Percentiles rank a stretch among this genome's conserved stretches.
These are phyloP conservation scores for Fusarium annulatum DNA, from an alignment of 2,329 filamentous ascomycete genomes.

Conservation along the genomic window DNA sequence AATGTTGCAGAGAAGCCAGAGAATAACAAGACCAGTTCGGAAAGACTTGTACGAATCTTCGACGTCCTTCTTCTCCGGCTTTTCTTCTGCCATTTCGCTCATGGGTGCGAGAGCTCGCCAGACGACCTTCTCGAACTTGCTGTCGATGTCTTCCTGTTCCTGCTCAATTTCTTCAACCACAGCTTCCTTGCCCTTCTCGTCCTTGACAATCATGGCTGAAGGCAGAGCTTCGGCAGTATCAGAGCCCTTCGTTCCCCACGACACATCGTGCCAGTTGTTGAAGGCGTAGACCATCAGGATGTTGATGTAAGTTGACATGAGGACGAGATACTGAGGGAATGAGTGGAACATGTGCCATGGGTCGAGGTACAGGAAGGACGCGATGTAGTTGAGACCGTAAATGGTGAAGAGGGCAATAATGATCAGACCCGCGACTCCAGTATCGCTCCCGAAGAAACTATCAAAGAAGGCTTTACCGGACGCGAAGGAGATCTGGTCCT, in stretches of 20 bases:
- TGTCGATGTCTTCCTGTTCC: constrained; percentile 42
- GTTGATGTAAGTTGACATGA: constrained; percentile 45
- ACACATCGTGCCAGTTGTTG: constrained; percentile 44
- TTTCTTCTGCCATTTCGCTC: constrained; percentile 32
- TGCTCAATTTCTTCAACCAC: constrained; percentile 41
- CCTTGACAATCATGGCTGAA: constrained; percentile 37
- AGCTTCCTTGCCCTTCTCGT: constrained; percentile 34
- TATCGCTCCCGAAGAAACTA: constrained; percentile 38
- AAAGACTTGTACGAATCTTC: constrained; percentile 43
- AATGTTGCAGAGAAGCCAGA: constrained; percentile 42
- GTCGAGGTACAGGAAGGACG: constrained; percentile 42
- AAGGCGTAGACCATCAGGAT: constrained; percentile 44
- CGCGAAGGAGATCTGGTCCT: constrained; percentile 37
- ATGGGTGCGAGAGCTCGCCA: constrained; percentile 41
- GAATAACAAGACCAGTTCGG: constrained; percentile 40
- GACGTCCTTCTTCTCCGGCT: constrained; percentile 38
- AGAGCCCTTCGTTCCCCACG: constrained; percentile 42
- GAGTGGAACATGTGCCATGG: constrained; percentile 45
- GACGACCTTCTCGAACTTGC: constrained; percentile 42
- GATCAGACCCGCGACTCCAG: constrained; percentile 40
- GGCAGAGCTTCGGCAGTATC: constrained; percentile 36
- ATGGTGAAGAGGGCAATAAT: constrained; percentile 40
- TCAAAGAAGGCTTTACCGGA: constrained; percentile 35
- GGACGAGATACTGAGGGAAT: constrained; percentile 41
- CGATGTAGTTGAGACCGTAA: constrained; percentile 42